phyloP scores from a whole-genome alignment of 2,329 filamentous ascomycete genomes.

The Microascus cirrosus region DNA sequence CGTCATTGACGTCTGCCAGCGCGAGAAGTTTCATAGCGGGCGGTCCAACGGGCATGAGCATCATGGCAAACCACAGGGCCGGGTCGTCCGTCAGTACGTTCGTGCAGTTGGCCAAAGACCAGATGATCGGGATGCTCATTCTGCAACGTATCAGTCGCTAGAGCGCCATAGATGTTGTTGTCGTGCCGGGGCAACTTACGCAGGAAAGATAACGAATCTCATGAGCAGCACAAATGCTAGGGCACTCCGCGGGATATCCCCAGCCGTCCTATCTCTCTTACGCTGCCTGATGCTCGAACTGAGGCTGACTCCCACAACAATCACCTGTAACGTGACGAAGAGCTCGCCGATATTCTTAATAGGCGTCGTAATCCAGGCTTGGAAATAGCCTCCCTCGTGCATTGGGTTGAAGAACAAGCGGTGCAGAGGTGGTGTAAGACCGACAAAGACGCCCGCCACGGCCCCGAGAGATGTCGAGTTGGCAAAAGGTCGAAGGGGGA shows the following conservation, averaged over 20 bases:
- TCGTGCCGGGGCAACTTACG: not conserved
- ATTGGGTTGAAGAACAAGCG: constrained; percentile 47
- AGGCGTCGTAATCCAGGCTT: constrained; percentile 53
- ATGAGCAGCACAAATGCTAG: constrained; percentile 40
- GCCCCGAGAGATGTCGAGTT: constrained; percentile 54
- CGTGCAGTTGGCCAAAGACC: constrained; percentile 40
- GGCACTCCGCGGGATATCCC: constrained; percentile 33
- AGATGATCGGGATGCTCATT: constrained; percentile 43
- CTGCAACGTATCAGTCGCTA: no score
- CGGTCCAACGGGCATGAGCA: constrained; percentile 35
- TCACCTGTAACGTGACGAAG: constrained; percentile 53
- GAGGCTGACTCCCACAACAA: constrained; percentile 57
- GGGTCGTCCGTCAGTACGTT: constrained; percentile 41
- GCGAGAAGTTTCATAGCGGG: constrained; percentile 35
- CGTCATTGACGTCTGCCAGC: constrained; percentile 29
- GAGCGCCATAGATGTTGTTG: no score
- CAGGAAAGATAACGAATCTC: constrained; percentile 51
- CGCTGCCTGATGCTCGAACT: constrained; percentile 32
- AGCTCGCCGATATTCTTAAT: constrained; percentile 51
- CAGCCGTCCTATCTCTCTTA: constrained; percentile 22
- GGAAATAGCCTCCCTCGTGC: constrained; percentile 50
- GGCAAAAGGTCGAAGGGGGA: constrained; percentile 34
- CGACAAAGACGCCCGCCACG: constrained; percentile 44
- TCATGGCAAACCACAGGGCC: constrained; percentile 51
- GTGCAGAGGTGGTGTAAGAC: constrained; percentile 48